These are phyloP conservation scores for Leishmania amazonensis DNA, from an alignment of 208 protist species.

Conservation along the genomic window DNA sequence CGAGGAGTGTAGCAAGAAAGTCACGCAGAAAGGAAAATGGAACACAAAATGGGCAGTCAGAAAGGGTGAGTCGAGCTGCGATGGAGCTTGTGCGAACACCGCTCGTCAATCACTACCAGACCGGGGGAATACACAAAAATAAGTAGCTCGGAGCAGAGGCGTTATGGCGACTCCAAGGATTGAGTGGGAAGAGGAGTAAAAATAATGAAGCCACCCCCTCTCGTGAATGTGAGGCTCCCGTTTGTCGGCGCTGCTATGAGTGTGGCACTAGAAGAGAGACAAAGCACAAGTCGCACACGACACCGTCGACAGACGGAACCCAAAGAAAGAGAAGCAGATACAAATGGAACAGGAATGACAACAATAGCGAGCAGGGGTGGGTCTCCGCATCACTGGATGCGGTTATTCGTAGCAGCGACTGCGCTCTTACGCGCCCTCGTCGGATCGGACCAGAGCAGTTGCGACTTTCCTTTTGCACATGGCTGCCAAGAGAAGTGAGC, in stretches of 20 bases:
- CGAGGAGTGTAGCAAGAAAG: background rate
- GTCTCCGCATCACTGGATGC: background rate
- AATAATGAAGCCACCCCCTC: slow-evolving; percentile 5
- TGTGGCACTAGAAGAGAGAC: background rate
- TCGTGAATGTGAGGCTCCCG: background rate
- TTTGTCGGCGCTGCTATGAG: background rate
- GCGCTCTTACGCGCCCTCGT: background rate
- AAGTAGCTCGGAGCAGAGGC: background rate
- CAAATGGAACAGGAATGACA: background rate
- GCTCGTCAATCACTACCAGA: background rate
- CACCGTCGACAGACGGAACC: background rate
- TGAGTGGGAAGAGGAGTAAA: background rate
- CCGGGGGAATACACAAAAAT: background rate
- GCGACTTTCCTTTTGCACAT: background rate
- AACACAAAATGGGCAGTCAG: background rate
- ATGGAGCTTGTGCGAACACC: background rate
- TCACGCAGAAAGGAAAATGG: slow-evolving; percentile 2
- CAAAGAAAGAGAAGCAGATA: background rate
- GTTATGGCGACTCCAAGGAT: background rate
- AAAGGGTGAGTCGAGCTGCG: background rate
- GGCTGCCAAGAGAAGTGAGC: background rate
- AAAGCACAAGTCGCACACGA: background rate
- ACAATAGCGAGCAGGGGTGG: background rate
- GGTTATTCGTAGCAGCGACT: background rate
- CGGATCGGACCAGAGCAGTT: background rate